Conservation (phyloP, 192 early-diverging fungal species). For the Mortierella antarctica region DNA sequence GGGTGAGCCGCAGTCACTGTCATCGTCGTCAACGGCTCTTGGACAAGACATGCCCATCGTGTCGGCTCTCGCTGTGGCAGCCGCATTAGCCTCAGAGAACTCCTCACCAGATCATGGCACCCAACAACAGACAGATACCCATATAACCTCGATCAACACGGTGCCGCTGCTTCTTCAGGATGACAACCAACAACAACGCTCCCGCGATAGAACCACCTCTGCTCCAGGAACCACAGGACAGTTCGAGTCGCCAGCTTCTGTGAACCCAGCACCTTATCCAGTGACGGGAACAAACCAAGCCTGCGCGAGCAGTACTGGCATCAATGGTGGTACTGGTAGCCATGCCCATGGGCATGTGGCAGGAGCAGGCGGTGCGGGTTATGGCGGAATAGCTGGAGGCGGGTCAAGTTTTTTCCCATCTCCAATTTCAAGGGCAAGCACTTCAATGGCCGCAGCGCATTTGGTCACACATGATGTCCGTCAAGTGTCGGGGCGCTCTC, state of each 20-base stretch:
- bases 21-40: no score
- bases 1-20: no score
- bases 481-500: constrained; percentile 18
- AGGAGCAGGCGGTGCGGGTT: not conserved
- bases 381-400: not conserved
- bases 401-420: constrained; percentile 24
- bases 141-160: not conserved
- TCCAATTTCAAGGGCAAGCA: constrained; percentile 29
- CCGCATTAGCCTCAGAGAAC: not conserved
- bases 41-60: not conserved
- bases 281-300: no score
- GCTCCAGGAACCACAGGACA: not conserved
- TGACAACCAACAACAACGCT: not conserved
- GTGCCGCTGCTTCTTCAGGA: no score
- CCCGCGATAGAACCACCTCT: constrained; percentile 5
- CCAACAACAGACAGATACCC: not conserved
- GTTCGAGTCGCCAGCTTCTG: no score
- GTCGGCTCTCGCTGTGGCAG: not conserved
- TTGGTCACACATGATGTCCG: constrained; percentile 42
- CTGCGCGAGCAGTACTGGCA: no score
- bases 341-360: no score
- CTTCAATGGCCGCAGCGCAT: constrained; percentile 12
- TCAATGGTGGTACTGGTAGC: no score
- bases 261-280: no score
- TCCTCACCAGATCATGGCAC: not conserved